phyloP scores from a whole-genome alignment of 192 early-diverging fungal species.

The Linnemannia zychae region DNA sequence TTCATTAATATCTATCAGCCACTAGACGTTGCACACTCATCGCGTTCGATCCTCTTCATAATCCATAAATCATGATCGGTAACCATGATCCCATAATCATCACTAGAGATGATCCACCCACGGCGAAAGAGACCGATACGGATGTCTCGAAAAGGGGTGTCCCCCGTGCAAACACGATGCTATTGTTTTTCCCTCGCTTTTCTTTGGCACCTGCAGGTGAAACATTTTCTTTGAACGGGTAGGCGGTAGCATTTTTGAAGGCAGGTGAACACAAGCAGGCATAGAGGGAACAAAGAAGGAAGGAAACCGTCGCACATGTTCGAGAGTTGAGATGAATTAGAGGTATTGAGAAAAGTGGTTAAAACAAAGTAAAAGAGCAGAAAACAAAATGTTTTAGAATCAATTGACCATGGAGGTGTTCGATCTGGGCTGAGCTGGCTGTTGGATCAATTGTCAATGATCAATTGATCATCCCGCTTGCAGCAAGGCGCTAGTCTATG shows the following conservation, averaged over 20 bases:
- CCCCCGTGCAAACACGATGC: background rate
- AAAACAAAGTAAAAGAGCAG: background rate
- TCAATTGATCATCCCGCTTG: background rate
- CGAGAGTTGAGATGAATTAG: background rate
- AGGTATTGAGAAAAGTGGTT: background rate
- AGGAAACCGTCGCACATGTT: background rate
- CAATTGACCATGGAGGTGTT: background rate
- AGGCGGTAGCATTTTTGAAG: background rate
- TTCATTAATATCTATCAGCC: background rate
- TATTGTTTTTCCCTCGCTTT: background rate
- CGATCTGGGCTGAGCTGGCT: background rate
- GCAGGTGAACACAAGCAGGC: background rate
- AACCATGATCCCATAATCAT: background rate
- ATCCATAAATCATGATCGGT: background rate
- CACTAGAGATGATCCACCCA: background rate
- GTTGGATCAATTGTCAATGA: background rate
- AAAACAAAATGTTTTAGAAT: background rate
- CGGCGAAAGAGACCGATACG: background rate
- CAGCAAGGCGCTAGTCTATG: too few relatives aligned
- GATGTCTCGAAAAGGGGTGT: constrained; percentile 1
- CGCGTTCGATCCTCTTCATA: background rate
- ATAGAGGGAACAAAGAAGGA: background rate
- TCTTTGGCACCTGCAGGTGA: background rate
- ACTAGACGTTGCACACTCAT: background rate
- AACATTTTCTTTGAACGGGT: background rate